phyloP scores from a whole-genome alignment of 2,329 filamentous ascomycete species.

The Pezicula neosporulosa region DNA sequence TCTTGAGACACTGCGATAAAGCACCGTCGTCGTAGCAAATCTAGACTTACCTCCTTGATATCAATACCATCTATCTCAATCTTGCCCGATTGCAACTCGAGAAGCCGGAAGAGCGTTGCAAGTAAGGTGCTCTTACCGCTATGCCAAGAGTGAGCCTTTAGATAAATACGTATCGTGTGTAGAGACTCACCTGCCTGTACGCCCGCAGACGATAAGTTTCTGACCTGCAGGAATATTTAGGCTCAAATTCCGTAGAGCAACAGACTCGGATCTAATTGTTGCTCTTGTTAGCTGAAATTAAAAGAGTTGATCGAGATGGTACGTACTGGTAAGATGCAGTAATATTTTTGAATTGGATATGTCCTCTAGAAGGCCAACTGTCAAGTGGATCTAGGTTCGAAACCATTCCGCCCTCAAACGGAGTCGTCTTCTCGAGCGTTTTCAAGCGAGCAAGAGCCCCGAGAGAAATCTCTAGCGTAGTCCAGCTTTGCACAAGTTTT shows the following conservation, averaged over 20 bases:
- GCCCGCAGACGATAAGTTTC: conserved; percentile 48
- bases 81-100: conserved; percentile 36
- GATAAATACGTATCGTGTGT: not conserved
- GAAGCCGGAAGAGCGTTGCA: conserved; percentile 43
- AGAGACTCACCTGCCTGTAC: conserved; percentile 41
- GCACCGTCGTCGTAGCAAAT: conserved; percentile 30
- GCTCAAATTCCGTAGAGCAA: conserved; percentile 29
- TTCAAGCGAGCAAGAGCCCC: too few relatives aligned
- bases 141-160: not conserved
- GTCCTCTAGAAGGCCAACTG: conserved; percentile 31
- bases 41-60: conserved; percentile 31
- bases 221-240: conserved; percentile 44
- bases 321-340: conserved; percentile 26
- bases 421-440: conserved; percentile 36
- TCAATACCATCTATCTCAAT: conserved; percentile 42
- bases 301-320: conserved; percentile 22
- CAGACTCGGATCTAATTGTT: conserved; percentile 26
- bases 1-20: conserved; percentile 39
- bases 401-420: conserved; percentile 27
- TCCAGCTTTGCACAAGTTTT: too few relatives aligned
- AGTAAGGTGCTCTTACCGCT: conserved; percentile 40
- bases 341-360: conserved; percentile 28
- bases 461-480: too few relatives aligned
- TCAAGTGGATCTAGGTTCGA: conserved; percentile 7
- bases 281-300: conserved; percentile 33